Evolutionary conservation across 2,329 filamentous ascomycete genomes (phyloP).

Genomic region (Botrytis byssoidea): DNA sequence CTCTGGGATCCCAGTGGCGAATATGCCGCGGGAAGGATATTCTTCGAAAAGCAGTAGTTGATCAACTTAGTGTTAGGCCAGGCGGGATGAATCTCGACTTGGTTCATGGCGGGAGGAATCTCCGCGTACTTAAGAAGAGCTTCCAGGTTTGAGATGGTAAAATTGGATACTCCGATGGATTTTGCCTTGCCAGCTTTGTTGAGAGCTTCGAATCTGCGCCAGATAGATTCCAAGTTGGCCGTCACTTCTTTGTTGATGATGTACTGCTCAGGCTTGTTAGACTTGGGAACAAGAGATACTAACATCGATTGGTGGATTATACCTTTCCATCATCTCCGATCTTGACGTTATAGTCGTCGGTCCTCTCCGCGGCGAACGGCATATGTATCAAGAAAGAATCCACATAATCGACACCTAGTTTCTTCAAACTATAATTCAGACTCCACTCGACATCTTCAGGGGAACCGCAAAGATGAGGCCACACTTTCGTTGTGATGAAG

Average conservation of each 20-base stretch:
- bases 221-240: constrained; percentile 62
- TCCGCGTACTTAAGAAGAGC: constrained; percentile 49
- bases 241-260: constrained; percentile 62
- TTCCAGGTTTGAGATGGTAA: constrained; percentile 52
- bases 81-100: constrained; percentile 71
- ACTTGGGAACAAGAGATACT: constrained; percentile 21
- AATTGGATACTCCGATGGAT: constrained; percentile 61
- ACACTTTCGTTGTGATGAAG: constrained; percentile 37
- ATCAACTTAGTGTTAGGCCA: constrained; percentile 68
- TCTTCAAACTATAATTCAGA: constrained; percentile 68
- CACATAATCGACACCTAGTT: constrained; percentile 74
- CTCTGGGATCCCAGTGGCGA: constrained; percentile 63
- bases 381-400: constrained; percentile 83
- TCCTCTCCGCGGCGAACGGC: constrained; percentile 75
- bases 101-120: constrained; percentile 51
- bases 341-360: constrained; percentile 60
- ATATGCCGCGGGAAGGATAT: constrained; percentile 74
- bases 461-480: constrained; percentile 64
- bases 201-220: constrained; percentile 71
- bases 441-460: constrained; percentile 62
- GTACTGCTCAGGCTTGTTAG: constrained; percentile 42
- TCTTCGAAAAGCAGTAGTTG: constrained; percentile 63
- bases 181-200: constrained; percentile 57
- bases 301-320: constrained; percentile 17
- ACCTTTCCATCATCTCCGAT: constrained; percentile 53